Conservation (phyloP, 257 asterid species). For the Solanum phureja region DNA sequence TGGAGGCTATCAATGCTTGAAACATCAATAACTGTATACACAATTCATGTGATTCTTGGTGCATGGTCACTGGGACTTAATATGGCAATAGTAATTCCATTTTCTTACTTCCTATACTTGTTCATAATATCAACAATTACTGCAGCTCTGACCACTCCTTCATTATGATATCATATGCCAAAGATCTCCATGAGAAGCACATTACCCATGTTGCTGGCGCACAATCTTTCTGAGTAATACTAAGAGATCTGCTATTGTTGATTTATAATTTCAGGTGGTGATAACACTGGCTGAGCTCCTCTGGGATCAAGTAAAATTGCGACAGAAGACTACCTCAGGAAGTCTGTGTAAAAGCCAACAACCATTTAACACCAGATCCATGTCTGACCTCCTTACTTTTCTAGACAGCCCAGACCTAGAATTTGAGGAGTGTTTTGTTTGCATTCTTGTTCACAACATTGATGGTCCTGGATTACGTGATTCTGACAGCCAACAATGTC, state of each 20-base stretch:
- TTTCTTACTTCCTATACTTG: not conserved
- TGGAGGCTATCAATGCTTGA: not conserved
- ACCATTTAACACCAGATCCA: constrained; percentile 60
- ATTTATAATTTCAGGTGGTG: constrained; percentile 40
- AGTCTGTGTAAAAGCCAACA: constrained; percentile 37
- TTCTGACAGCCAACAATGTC: constrained; percentile 70
- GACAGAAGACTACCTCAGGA: constrained; percentile 22
- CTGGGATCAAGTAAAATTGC: constrained; percentile 69
- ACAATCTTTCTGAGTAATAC: not conserved
- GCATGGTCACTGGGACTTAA: not conserved
- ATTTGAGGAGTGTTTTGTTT: constrained; percentile 49
- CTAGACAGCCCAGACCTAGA: constrained; percentile 49
- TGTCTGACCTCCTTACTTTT: constrained; percentile 72
- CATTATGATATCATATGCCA: not conserved
- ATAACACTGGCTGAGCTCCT: constrained; percentile 67
- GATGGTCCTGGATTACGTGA: constrained; percentile 90
- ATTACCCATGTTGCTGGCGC: not conserved
- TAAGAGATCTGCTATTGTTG: not conserved
- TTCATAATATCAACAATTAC: not conserved
- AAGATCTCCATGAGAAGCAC: not conserved
- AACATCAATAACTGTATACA: not conserved
- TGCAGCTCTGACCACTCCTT: not conserved
- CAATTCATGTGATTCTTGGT: not conserved
- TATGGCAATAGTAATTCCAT: not conserved
- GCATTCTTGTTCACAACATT: constrained; percentile 65